These are phyloP conservation scores for Gomphus bonarii DNA, from an alignment of 1,284 basidiomycete genomes.

Conservation along the genomic window DNA sequence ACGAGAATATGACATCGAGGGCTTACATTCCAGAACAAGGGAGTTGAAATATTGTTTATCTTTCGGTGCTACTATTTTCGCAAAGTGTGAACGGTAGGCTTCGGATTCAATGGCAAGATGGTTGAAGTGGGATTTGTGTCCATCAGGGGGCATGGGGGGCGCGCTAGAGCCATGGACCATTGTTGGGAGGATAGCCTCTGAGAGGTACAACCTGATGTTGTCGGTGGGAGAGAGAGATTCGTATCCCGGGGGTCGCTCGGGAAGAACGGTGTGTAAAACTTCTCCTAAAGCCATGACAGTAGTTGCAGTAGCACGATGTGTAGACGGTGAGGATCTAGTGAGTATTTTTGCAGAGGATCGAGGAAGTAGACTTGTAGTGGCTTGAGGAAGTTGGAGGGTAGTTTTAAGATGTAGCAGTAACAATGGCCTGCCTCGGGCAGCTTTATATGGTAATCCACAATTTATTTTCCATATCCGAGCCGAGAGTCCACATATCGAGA, in stretches of 20 bases:
- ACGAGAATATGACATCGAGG: constrained; percentile 3
- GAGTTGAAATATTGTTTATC: constrained; percentile 9
- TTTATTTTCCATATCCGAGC: no score
- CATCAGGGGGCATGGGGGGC: constrained; percentile 28
- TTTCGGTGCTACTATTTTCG: constrained; percentile 24
- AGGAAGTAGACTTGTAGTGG: no score
- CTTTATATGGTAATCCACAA: no score
- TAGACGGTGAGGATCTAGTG: no score
- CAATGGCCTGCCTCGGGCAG: no score
- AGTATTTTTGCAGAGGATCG: no score
- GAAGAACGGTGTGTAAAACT: neutral
- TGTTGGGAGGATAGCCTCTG: constrained; percentile 34
- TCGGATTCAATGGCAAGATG: constrained; percentile 35
- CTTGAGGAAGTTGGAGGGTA: no score
- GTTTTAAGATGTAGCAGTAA: no score
- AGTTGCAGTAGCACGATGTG: neutral
- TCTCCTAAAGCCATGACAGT: neutral
- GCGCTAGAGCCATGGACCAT: constrained; percentile 29
- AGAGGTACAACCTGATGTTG: constrained; percentile 38
- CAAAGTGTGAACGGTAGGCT: constrained; percentile 29
- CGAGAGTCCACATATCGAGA: no score
- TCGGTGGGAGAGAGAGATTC: neutral
- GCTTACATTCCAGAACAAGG: constrained; percentile 27
- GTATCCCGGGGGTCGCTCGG: neutral
- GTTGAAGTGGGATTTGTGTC: constrained; percentile 36